Evolutionary conservation across 1,139 yeast genomes (phyloP), one percentile per base, ranked within the genome.

Genomic region (Blastobotrys buckinghamii): DNA sequence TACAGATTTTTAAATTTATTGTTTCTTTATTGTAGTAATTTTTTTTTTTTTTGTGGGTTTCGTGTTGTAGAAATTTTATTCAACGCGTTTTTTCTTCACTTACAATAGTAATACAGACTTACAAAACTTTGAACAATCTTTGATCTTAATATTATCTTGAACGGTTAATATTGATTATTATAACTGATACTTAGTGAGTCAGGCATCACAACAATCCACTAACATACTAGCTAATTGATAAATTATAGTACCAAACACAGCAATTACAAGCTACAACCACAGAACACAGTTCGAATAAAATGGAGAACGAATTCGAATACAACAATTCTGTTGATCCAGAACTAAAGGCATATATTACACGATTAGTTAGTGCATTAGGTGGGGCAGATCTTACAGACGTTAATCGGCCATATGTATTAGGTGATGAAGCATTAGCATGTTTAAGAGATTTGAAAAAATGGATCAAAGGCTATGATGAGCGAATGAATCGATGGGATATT

Each of bases 381-480:
- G 96, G 95, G 1, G 74, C 79, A 0, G 95, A 87, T 63, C 75
- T 79, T 47, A 66, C 84, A 0, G 54, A 63, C 2, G 73, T 73
- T 0, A 70, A 72, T 2, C 74, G 78, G 1, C 81, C 83, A 0
- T 92, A 92, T 61, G 79, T 78, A 55, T 73, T 90, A 2, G 98
- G 98, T 10, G 90, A 84, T 56, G 97, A 92, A 62, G 96, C 97
- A 1, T 68, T 86, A 52, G 90, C 90, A 0, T 88, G 97, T 66
- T 69, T 92, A 34, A 84, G 86, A 58, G 98, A 92, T 68, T 68
- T 92, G 53, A 88, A 87, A 63, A 74, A 85, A 57, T 90, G 97
- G 96, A 77, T 92, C 49, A 79, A 79, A 56, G 75, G 84, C 0
- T 92, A 87, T 45, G 98, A 92, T 63, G 95, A 87, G 52, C 73